phyloP scores from a whole-genome alignment of 768 basidiomycete genomes.

The Mycena crocata region DNA sequence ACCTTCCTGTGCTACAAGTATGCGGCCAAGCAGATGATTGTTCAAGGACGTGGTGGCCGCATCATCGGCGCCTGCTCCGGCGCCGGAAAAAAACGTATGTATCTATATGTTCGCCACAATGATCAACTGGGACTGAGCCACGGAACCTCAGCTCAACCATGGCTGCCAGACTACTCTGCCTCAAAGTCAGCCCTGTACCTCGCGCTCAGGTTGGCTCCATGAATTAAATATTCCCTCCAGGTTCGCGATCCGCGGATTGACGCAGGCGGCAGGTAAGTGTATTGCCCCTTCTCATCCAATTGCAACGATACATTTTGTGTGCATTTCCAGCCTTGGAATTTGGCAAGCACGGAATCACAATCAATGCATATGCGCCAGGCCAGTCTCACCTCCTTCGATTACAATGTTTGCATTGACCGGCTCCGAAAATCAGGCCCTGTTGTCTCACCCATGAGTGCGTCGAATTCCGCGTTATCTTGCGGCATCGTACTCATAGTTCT shows the following conservation, averaged over 20 bases:
- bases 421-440: not conserved
- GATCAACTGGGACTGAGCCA: not conserved
- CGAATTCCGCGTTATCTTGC: too few species aligned
- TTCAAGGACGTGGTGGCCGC: conserved; percentile 44
- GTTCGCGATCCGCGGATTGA: conserved; percentile 53
- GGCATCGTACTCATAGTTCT: not conserved
- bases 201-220: too few species aligned
- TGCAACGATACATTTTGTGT: too few species aligned
- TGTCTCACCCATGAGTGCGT: not conserved
- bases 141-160: conserved; percentile 7
- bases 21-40: conserved; percentile 42
- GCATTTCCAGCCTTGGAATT: conserved; percentile 22
- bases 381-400: not conserved
- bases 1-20: conserved; percentile 34
- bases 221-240: too few species aligned
- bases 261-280: conserved; percentile 41
- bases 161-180: conserved; percentile 39
- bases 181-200: too few species aligned
- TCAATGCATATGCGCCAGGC: conserved; percentile 32
- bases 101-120: not conserved
- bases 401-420: not conserved
- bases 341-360: conserved; percentile 28
- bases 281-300: not conserved
- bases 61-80: conserved; percentile 44
- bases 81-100: conserved; percentile 40